Evolutionary conservation across 2,329 filamentous ascomycete genomes (phyloP), one percentile per base, ranked within the genome.

Genomic region (Alternaria burnsii): DNA sequence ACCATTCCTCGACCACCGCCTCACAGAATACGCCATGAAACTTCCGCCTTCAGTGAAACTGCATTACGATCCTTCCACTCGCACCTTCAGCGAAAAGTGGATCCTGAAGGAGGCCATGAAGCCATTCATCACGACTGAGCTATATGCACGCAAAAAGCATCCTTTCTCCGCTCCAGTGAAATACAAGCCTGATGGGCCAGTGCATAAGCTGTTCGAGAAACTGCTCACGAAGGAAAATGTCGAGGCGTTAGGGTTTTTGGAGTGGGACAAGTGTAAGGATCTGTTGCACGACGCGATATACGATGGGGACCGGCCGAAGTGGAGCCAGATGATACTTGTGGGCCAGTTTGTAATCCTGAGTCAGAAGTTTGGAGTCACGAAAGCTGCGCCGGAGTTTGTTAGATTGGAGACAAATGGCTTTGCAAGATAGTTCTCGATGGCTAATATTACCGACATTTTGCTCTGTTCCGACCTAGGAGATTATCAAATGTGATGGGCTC

Each of bases 81-180:
- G 56, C 6, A 58, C 48, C 4, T 66, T 71, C 24, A 67, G 43
- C n/a, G 83, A 86, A 71, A 85, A 87, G 61, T 84, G 81, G 78
- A 80, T 86, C 28, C 77, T 86, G 1, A 80, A 82, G 3, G 81
- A 87, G 65, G 84, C 84, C 0, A 78, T 76, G 20, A 79, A 78
- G 58, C 83, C 84, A 3, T 86, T 82, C 63, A 79, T 86, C 57
- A 84, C 84, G 0, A 73, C 82, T 14, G 85, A 87, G 71, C 68
- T 86, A 5, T 86, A 86, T 69, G 71, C 77, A 30, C 74, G 82
- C 10, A 81, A 74, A 61, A 87, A 86, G 69, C 78, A 83, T 20
- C 78, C 82, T 0, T 86, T 82, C 63, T 68, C 78, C n/a, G 84
- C 82, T 1, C 85, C 84, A 0, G 73, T 75, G 0, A 72, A 65